Base-by-base conservation (phyloP, 305 asterid genomes). In the Fraxinus albicans region DNA sequence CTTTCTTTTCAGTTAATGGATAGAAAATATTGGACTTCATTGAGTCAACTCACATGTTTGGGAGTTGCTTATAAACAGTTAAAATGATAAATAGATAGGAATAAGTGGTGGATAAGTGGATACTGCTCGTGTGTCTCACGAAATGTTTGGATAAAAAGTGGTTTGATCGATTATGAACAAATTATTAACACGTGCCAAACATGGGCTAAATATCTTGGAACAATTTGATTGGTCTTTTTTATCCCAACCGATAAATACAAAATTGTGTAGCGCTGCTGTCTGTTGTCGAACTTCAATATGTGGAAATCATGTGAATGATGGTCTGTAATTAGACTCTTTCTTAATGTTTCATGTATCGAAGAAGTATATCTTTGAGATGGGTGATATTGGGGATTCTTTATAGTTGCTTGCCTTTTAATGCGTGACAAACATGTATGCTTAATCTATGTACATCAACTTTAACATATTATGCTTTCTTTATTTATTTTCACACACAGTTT, bases 401-500 rank as follows among this genome's bases (percentile, higher is more conserved):
- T 27, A 23, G 6, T 8, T 63, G 10, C 12, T 63, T 63, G 13
- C 34, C 34, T 23, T 25, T 6, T 58, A 58, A 63, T 0, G 2
- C 12, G 23, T 31, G 42, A 31, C 8, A 31, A n/a, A 70, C 42
- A 13, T 70, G 40, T 70, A 5, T 29, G 76, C 76, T 31, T 70
- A 12, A 70, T 29, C 76, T 70, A 31, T 70, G 75, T 69, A 25
- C 21, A 25, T 69, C n/a, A 12, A 63, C 36, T 70, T 70, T 31
- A 23, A 25, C 73, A 63, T 63, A 9, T 36, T 75, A 47, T 21
- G 25, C 21, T 77, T 44, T 74, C 70, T 72, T 35, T 34, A 2
- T 55, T 81, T 53, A 27, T 29, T 80, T 65, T 80, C 27, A 23
- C 44, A 8, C 74, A 81, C 77, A 90, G 89, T 74, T 83, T 84